Evolutionary conservation across 257 asterid genomes (phyloP).

Genomic region (Salvia miltiorrhiza): DNA sequence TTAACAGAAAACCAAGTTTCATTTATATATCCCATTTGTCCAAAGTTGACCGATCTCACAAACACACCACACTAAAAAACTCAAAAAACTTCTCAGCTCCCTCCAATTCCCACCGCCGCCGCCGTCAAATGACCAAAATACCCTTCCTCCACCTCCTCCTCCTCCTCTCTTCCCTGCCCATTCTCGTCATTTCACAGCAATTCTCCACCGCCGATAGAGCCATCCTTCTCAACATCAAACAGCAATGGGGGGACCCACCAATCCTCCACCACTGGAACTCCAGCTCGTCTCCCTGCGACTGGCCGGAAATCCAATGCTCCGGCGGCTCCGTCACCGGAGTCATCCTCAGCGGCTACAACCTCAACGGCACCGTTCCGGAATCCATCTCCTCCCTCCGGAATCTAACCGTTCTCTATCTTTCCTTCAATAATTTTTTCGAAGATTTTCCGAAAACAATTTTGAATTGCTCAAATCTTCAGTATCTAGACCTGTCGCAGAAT

Average conservation of each 20-base stretch:
- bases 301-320: slow-evolving; percentile 45
- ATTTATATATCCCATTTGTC: slow-evolving; percentile 9
- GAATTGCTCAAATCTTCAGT: slow-evolving; percentile 49
- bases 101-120: background rate
- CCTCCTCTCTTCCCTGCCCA: slow-evolving; percentile 28
- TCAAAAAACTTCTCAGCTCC: background rate
- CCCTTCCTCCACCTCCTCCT: slow-evolving; percentile 24
- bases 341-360: slow-evolving; percentile 16
- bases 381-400: slow-evolving; percentile 46
- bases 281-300: slow-evolving; percentile 45
- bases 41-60: slow-evolving; percentile 23
- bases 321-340: slow-evolving; percentile 46
- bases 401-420: slow-evolving; percentile 46
- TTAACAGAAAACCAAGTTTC: background rate
- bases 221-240: slow-evolving; percentile 40
- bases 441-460: slow-evolving; percentile 48
- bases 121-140: slow-evolving; percentile 32
- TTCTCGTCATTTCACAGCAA: slow-evolving; percentile 48
- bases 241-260: slow-evolving; percentile 32
- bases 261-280: slow-evolving; percentile 36
- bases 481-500: slow-evolving; percentile 66
- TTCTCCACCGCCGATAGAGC: slow-evolving; percentile 42
- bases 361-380: slow-evolving; percentile 42
- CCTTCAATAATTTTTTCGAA: slow-evolving; percentile 40
- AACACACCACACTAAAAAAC: background rate